Evolutionary conservation across 2,329 filamentous ascomycete genomes (phyloP), one percentile per base, ranked within the genome.

Genomic region (Albophoma yamanashiensis): DNA sequence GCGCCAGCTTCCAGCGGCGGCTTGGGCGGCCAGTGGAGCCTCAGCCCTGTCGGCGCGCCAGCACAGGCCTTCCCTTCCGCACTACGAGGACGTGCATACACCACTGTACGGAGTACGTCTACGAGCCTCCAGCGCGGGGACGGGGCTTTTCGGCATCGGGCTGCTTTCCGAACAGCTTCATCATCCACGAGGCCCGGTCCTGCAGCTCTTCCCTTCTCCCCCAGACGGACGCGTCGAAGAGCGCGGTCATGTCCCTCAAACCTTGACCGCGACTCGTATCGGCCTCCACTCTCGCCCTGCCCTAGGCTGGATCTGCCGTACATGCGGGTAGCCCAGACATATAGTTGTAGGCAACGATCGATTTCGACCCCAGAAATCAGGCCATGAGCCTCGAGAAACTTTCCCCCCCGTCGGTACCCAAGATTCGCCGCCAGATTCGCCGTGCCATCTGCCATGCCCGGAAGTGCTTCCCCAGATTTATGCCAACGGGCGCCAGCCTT

Each of bases 381-480:
- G 50, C 17, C 27, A 53, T 53, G 27, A 17, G 4, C 2, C 50
- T 27, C 27, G 3, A 31, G 17, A 53, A 36, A n/a, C 15, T n/a
- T 25, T 53, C 27, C 14, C 42, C n/a, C 7, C 14, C 7, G 31
- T 25, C n/a, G 17, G 47, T n/a, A 2, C 27, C 11, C 27, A 52
- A 52, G 47, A 52, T 53, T 36, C 27, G 50, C 50, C 17, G 50
- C 47, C 31, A 20, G 17, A 34, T 27, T 27, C 25, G 22, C 55
- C 55, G 27, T 20, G 14, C 40, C 6, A n/a, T 43, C 3, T 38
- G 36, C 36, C n/a, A n/a, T 38, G 34, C 34, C n/a, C n/a, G 2
- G 36, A 9, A n/a, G n/a, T 20, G 14, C 43, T 50, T 50, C 31
- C 58, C 58, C 52, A 50, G 52, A 59, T 59, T 59, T 59, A n/a